Percentiles rank a stretch among this genome's conserved stretches.
Evolutionary conservation across 176 grass and related monocot genomes (phyloP).

Genomic region (Cocos nucifera): DNA sequence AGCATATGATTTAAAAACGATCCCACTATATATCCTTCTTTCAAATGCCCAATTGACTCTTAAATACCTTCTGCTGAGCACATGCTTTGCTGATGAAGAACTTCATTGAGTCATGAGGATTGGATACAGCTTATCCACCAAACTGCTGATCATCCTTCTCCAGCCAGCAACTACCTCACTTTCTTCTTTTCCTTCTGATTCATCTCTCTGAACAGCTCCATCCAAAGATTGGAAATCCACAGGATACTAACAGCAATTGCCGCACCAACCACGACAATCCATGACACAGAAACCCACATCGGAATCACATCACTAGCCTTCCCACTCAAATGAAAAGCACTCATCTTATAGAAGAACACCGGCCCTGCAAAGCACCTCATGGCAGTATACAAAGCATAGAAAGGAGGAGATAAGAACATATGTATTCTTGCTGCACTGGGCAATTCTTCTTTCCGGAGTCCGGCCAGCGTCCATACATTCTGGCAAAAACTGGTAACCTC

Average conservation of each 20-base stretch:
- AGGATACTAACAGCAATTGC: constrained; percentile 76
- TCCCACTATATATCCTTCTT: background rate
- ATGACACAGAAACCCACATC: constrained; percentile 70
- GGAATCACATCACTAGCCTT: constrained; percentile 65
- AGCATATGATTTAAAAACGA: background rate
- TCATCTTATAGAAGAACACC: constrained; percentile 73
- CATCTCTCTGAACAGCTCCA: constrained; percentile 53
- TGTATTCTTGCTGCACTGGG: constrained; percentile 42
- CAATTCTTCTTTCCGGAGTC: constrained; percentile 63
- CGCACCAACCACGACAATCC: constrained; percentile 66
- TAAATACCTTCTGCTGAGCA: background rate
- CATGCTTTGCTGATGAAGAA: too few species aligned
- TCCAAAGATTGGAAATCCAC: constrained; percentile 94
- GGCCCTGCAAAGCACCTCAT: constrained; percentile 69
- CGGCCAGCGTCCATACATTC: constrained; percentile 82
- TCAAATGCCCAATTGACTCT: background rate
- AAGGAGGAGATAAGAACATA: constrained; percentile 49
- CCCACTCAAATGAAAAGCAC: constrained; percentile 52
- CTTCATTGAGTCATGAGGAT: too few species aligned
- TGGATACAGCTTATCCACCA: too few species aligned
- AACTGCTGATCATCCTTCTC: too few species aligned
- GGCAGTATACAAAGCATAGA: constrained; percentile 74
- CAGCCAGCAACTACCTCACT: constrained; percentile 17
- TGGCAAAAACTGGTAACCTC: constrained; percentile 80
- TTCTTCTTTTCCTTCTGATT: constrained; percentile 41